These are phyloP conservation scores for Rugonectria rugulosa DNA, from an alignment of 2,329 filamentous ascomycete species.

Conservation along the genomic window DNA sequence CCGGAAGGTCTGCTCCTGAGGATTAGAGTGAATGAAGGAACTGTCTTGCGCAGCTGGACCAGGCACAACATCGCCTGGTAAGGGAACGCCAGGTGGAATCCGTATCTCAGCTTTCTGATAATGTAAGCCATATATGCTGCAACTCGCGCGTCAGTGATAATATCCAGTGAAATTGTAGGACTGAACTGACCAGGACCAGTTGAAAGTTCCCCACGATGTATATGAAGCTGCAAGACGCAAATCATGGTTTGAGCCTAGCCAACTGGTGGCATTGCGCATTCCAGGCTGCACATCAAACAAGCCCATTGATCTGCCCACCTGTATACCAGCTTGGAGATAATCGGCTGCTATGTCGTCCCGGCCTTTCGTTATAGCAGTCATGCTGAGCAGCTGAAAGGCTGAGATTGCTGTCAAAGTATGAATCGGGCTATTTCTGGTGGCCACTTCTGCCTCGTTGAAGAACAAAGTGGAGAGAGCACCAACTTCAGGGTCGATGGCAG, in stretches of 20 bases:
- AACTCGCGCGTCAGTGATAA: conserved; percentile 3
- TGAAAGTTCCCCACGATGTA: conserved; percentile 43
- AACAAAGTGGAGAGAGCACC: background rate
- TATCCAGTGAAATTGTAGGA: background rate
- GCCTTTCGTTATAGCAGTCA: background rate
- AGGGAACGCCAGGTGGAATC: conserved; percentile 4
- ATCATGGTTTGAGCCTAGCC: background rate
- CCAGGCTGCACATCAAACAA: background rate
- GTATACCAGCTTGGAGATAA: background rate
- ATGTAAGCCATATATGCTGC: conserved; percentile 34
- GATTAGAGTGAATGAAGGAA: no score
- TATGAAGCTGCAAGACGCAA: conserved; percentile 22
- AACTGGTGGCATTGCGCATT: background rate
- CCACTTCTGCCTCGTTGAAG: background rate
- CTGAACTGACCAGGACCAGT: conserved; percentile 36
- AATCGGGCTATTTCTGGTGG: background rate
- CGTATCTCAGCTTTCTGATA: conserved; percentile 4
- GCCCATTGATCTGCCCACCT: background rate
- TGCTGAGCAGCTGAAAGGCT: background rate
- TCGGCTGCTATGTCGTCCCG: background rate
- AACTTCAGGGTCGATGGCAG: background rate
- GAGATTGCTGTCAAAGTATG: conserved; percentile 13
- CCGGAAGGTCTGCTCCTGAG: no score
- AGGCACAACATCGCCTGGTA: no score
- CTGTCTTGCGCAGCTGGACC: no score